Evolutionary conservation across 495 filamentous ascomycete genomes (phyloP).

Genomic region (Hyphodiscus hymeniophilus): DNA sequence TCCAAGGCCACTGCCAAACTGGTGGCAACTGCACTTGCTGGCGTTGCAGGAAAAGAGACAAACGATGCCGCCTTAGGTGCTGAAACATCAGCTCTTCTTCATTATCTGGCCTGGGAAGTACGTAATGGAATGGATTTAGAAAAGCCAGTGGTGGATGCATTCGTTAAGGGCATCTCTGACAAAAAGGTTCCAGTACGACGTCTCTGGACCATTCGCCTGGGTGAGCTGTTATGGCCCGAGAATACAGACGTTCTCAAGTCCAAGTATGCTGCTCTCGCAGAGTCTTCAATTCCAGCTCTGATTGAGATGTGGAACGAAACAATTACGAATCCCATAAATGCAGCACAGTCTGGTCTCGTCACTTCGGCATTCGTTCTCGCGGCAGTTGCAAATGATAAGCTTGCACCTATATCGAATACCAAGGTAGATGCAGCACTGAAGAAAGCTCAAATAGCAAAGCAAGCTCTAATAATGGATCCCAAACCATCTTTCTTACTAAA

Average conservation of each 20-base stretch:
- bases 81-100: constrained; percentile 61
- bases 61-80: constrained; percentile 74
- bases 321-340: constrained; percentile 60
- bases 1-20: constrained; percentile 51
- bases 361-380: constrained; percentile 64
- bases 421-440: constrained; percentile 40
- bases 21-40: constrained; percentile 55
- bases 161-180: constrained; percentile 74
- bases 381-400: constrained; percentile 43
- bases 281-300: constrained; percentile 55
- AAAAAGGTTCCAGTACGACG: constrained; percentile 74
- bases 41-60: constrained; percentile 66
- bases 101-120: constrained; percentile 51
- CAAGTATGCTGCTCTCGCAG: constrained; percentile 45
- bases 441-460: constrained; percentile 50
- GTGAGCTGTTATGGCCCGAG: constrained; percentile 59
- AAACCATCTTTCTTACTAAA: constrained; percentile 85
- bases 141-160: constrained; percentile 56
- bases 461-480: constrained; percentile 53
- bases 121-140: constrained; percentile 47
- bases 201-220: constrained; percentile 68
- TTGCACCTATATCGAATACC: constrained; percentile 34
- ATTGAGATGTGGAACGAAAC: constrained; percentile 72
- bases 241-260: constrained; percentile 32
- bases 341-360: constrained; percentile 69